Percentiles rank a stretch among this genome's conserved stretches.
Conservation (phyloP, 768 basidiomycete species). For the Ramaria sp. region DNA sequence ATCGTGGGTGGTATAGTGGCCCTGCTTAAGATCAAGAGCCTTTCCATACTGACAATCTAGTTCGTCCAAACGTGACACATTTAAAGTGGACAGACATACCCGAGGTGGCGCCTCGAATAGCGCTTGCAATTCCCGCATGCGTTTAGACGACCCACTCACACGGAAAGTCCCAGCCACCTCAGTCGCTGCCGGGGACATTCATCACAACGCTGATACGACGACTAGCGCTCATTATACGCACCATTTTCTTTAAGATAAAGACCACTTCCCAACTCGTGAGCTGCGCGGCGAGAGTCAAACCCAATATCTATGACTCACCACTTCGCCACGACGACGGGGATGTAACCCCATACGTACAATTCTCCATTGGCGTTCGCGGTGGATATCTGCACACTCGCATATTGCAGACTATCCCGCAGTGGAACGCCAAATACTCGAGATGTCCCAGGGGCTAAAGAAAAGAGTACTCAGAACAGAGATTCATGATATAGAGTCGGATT, state of each 20-base stretch:
- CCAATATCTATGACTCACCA: conserved; percentile 46
- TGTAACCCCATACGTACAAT: conserved; percentile 85
- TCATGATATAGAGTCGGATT: conserved; percentile 21
- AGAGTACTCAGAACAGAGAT: neutral
- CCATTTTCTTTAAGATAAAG: conserved; percentile 92
- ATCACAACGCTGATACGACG: neutral
- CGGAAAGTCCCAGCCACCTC: conserved; percentile 92
- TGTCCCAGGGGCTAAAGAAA: conserved; percentile 15
- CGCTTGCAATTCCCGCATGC: conserved; percentile 92
- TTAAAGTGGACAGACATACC: conserved; percentile 31
- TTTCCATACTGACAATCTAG: conserved; percentile 68
- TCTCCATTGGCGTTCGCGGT: conserved; percentile 77
- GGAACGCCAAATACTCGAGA: conserved; percentile 69
- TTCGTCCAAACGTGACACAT: neutral
- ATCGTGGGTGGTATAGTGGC: conserved; percentile 87
- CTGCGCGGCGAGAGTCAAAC: conserved; percentile 2
- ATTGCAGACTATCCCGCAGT: conserved; percentile 71
- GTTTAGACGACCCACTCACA: conserved; percentile 87
- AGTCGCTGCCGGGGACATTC: conserved; percentile 44
- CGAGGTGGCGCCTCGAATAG: conserved; percentile 83
- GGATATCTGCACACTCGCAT: conserved; percentile 89
- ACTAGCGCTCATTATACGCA: conserved; percentile 21
- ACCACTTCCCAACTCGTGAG: conserved; percentile 40
- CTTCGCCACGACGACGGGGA: conserved; percentile 96
- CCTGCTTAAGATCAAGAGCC: conserved; percentile 79